Base-by-base conservation (phyloP, 805 yeast species). In the Isabelozyma heimii region DNA sequence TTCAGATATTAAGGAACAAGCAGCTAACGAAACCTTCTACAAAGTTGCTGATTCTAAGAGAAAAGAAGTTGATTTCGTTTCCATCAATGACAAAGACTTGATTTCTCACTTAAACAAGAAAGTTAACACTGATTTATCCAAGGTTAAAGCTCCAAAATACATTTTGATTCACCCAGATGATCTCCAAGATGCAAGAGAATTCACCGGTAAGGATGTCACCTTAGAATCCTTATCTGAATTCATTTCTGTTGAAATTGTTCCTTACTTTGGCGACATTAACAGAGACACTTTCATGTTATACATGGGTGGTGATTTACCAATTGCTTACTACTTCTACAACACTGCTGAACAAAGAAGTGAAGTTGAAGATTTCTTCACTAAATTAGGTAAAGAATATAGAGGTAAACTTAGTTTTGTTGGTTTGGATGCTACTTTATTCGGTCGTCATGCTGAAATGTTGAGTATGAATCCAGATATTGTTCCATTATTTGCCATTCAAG, bases 401-500 rank as follows among this genome's bases (percentile, higher is more conserved):
- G 97, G 96, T 53, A 79, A 82, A 64, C 69, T 91, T 57, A 89
- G 87, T 76, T 85, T 94, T 69, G 97, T 88, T 56, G 95, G 92
- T 70, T 77, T 94, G 60, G 91, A 92, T 62, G 96, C 96, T 49
- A 63, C 76, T 47, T 73, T 74, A 61, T 94, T 73, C 66, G 97
- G 97, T 55, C 82, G 80, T 69, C 98, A 92, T 65, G 97, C 97
- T 49, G 85, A 81, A 62, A 82, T 83, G 71, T 80, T 94, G 66
- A 89, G 87, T 78, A 81, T 91, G 82, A 76, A 84, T 71, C 87
- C 89, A 63, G 82, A 84, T 61, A 86, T 87, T 81, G 62, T 71
- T 41, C 99, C 99, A 68, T 82, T 92, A 51, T 85, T 94, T 65
- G 97, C 84, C 44, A 86, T 92, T 57, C 97, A 92, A 72, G 88